Evolutionary conservation across 192 early-diverging fungal genomes (phyloP).

Genomic region (Chytriomyces hyalinus): DNA sequence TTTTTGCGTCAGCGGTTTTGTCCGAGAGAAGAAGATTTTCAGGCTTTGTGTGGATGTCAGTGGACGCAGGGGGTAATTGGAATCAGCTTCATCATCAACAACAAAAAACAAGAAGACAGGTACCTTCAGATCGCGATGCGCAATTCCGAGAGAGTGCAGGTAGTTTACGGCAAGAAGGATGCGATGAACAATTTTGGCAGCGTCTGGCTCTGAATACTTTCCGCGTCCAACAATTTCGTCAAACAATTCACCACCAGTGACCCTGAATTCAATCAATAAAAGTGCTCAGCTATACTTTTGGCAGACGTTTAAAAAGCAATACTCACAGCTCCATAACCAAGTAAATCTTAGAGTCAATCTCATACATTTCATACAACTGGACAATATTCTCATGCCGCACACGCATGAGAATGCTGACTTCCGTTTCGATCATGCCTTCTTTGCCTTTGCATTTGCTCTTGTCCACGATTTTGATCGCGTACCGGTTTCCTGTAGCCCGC

Average conservation of each 20-base stretch:
- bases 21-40: slow-evolving; percentile 63
- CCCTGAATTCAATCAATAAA: slow-evolving; percentile 44
- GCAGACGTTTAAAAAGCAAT: slow-evolving; percentile 10
- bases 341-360: slow-evolving; percentile 60
- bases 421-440: slow-evolving; percentile 78
- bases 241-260: slow-evolving; percentile 90
- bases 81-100: background rate
- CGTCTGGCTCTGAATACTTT: slow-evolving; percentile 76
- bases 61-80: background rate
- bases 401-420: slow-evolving; percentile 74
- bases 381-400: slow-evolving; percentile 73
- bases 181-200: slow-evolving; percentile 78
- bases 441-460: slow-evolving; percentile 74
- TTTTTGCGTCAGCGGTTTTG: slow-evolving; percentile 51
- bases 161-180: slow-evolving; percentile 83
- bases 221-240: slow-evolving; percentile 84
- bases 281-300: background rate
- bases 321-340: slow-evolving; percentile 66
- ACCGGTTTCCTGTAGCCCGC: slow-evolving; percentile 66
- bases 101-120: background rate
- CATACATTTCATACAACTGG: slow-evolving; percentile 64
- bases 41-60: slow-evolving; percentile 36
- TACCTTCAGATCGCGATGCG: slow-evolving; percentile 92
- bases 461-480: slow-evolving; percentile 89
- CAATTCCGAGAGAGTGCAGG: slow-evolving; percentile 82